phyloP scores from a whole-genome alignment of 805 yeast species.

The Isabelozyma gotoi region DNA sequence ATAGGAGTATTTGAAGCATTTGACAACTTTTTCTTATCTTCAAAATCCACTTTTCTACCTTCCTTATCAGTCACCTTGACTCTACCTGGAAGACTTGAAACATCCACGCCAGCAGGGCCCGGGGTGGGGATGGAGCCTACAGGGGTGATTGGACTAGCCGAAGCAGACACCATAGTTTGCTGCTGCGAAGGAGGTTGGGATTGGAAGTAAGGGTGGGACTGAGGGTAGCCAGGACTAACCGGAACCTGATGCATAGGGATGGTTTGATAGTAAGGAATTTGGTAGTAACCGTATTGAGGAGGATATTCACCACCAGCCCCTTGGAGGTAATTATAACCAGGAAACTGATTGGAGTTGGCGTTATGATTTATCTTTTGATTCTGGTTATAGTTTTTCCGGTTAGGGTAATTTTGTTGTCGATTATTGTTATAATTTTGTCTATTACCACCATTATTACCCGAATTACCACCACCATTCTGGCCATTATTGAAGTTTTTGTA shows the following conservation, averaged over 20 bases:
- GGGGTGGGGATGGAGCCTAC: conserved; percentile 7
- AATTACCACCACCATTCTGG: background rate
- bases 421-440: conserved; percentile 11
- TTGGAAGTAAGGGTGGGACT: background rate
- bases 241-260: background rate
- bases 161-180: background rate
- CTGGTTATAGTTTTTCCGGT: conserved; percentile 8
- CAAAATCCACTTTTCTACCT: conserved; percentile 42
- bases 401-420: conserved; percentile 4
- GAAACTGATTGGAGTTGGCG: conserved; percentile 15
- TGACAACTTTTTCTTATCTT: conserved; percentile 37
- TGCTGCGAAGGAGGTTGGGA: background rate
- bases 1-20: conserved; percentile 21
- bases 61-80: conserved; percentile 43
- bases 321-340: conserved; percentile 19
- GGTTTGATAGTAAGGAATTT: background rate
- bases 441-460: conserved; percentile 4
- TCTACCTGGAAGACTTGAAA: conserved; percentile 13
- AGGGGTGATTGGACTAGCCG: conserved; percentile 5
- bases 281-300: background rate
- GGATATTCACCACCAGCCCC: conserved; percentile 18
- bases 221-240: background rate
- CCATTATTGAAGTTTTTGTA: conserved; percentile 12
- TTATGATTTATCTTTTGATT: conserved; percentile 17
- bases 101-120: conserved; percentile 10